Percentiles rank a stretch among this genome's conserved stretches.
Evolutionary conservation across 768 basidiomycete genomes (phyloP).

Genomic region (Psilocybe cubensis): DNA sequence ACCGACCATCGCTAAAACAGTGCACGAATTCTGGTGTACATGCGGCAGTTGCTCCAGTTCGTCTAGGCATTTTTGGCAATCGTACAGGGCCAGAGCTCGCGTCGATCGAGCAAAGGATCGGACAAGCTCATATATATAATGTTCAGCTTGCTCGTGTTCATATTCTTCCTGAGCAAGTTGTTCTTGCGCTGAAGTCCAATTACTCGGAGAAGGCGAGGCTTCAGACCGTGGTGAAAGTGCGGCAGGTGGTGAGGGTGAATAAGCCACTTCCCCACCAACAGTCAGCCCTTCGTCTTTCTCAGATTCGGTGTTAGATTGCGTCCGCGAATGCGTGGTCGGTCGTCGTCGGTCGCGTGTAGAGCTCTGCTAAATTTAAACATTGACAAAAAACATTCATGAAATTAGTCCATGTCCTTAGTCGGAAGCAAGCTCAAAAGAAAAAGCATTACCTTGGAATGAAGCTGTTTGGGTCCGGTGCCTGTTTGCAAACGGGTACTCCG

Average conservation of each 20-base stretch:
- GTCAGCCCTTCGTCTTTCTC: constrained; percentile 70
- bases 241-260: constrained; percentile 63
- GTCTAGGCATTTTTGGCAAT: constrained; percentile 72
- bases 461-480: constrained; percentile 53
- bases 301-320: constrained; percentile 62
- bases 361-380: constrained; percentile 15
- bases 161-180: constrained; percentile 74
- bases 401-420: neutral
- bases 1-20: constrained; percentile 82
- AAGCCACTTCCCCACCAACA: constrained; percentile 49
- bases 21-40: constrained; percentile 73
- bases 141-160: constrained; percentile 75
- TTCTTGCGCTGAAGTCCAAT: constrained; percentile 69
- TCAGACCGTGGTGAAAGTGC: constrained; percentile 68
- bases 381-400: constrained; percentile 10
- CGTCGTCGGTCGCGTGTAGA: constrained; percentile 61
- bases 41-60: constrained; percentile 79
- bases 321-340: constrained; percentile 54
- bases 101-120: constrained; percentile 82
- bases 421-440: constrained; percentile 1
- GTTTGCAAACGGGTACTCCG: constrained; percentile 76
- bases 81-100: constrained; percentile 74
- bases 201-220: constrained; percentile 62
- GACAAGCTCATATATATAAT: constrained; percentile 81
- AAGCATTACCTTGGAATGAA: constrained; percentile 56